A percentile compares a stretch with the other conserved stretches of the same genome.
phyloP scores from a whole-genome alignment of 1,139 yeast genomes.

The Nakaseomyces delphensis region DNA sequence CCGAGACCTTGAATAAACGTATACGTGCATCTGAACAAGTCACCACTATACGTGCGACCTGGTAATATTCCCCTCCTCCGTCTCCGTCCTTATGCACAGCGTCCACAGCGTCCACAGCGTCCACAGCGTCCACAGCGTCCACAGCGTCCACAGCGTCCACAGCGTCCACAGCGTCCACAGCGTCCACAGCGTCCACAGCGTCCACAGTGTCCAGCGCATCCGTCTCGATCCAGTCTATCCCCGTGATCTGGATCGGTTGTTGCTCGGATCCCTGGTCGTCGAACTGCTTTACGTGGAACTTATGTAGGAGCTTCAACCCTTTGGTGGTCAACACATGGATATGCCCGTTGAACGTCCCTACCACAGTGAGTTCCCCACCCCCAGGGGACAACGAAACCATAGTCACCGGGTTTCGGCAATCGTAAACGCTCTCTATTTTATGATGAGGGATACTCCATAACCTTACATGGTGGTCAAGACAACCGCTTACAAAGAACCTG shows the following conservation, averaged over 20 bases:
- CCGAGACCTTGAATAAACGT: slow-evolving; percentile 39
- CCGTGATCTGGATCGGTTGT: slow-evolving; percentile 7
- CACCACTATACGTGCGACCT: slow-evolving; percentile 34
- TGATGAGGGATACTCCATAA: slow-evolving; percentile 81
- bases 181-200: no score
- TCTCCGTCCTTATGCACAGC: slow-evolving; percentile 46
- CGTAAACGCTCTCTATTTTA: slow-evolving; percentile 34
- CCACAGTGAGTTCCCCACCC: slow-evolving; percentile 51
- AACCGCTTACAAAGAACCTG: slow-evolving; percentile 75
- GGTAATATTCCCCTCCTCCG: slow-evolving; percentile 25
- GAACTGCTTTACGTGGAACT: slow-evolving; percentile 45
- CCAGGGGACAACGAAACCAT: slow-evolving; percentile 23
- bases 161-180: no score
- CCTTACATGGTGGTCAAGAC: slow-evolving; percentile 65
- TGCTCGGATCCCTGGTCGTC: slow-evolving; percentile 11
- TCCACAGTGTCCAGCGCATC: no score
- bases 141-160: no score
- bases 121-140: no score
- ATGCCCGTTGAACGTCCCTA: slow-evolving; percentile 78
- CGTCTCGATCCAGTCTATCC: slow-evolving; percentile 23
- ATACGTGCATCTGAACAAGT: slow-evolving; percentile 78
- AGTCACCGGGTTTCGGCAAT: slow-evolving; percentile 29
- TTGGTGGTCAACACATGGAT: slow-evolving; percentile 55
- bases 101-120: no score
- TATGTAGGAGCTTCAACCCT: slow-evolving; percentile 47